Evolutionary conservation across 805 yeast genomes (phyloP).

Genomic region (Kluyveromyces nonfermentans): DNA sequence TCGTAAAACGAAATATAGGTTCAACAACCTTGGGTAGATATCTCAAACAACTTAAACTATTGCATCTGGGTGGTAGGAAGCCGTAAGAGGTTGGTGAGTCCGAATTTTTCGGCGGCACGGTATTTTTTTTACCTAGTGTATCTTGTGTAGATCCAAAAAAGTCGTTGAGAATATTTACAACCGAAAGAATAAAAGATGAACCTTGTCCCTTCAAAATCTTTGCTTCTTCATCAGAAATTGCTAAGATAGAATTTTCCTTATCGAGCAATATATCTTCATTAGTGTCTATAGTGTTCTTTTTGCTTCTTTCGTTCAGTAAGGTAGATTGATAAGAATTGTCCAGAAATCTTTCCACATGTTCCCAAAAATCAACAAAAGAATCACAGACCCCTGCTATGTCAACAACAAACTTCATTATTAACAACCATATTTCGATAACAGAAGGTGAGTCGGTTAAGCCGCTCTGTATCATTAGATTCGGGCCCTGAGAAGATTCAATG

Average conservation of each 20-base stretch:
- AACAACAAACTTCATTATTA: conserved; percentile 33
- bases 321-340: conserved; percentile 37
- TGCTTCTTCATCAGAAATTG: conserved; percentile 34
- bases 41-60: conserved; percentile 48
- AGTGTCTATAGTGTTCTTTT: conserved; percentile 25
- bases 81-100: conserved; percentile 35
- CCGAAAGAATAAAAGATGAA: conserved; percentile 30
- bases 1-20: conserved; percentile 33
- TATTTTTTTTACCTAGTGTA: conserved; percentile 3
- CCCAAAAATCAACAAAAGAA: conserved; percentile 44
- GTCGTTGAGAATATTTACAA: conserved; percentile 23
- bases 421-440: conserved; percentile 52
- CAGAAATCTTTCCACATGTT: conserved; percentile 44
- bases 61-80: conserved; percentile 56
- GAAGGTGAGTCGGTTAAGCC: conserved; percentile 43
- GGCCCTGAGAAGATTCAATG: conserved; percentile 7
- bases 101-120: conserved; percentile 13
- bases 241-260: conserved; percentile 28
- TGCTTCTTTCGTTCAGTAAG: conserved; percentile 34
- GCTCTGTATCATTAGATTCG: conserved; percentile 3
- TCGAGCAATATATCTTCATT: conserved; percentile 14
- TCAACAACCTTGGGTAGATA: conserved; percentile 40
- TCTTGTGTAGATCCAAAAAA: conserved; percentile 31
- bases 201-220: conserved; percentile 38
- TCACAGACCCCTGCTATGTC: conserved; percentile 32